A percentile compares a stretch with the other conserved stretches of the same genome.
phyloP scores from a whole-genome alignment of 2,329 filamentous ascomycete species.

The Botryotinia globosa region DNA sequence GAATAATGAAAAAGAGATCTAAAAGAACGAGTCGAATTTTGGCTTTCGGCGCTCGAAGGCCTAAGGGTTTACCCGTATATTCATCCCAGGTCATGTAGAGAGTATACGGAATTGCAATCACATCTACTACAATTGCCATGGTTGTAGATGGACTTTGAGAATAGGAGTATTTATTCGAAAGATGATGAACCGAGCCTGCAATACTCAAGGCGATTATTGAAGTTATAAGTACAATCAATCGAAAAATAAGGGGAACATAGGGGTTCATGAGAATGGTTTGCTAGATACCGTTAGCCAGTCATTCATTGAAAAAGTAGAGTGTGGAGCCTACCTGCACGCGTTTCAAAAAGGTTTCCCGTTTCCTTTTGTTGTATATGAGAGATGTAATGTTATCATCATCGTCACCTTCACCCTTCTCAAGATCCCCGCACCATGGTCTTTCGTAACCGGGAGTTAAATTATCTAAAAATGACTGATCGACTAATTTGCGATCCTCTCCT shows the following conservation, averaged over 20 bases:
- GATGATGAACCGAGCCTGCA: constrained; percentile 68
- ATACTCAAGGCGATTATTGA: constrained; percentile 79
- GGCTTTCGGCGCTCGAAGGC: constrained; percentile 75
- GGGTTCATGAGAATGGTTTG: constrained; percentile 43
- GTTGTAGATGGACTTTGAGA: constrained; percentile 72
- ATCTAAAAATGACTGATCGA: constrained; percentile 34
- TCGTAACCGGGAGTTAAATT: constrained; percentile 38
- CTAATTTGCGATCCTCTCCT: constrained; percentile 33
- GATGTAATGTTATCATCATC: constrained; percentile 35
- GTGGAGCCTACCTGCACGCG: constrained; percentile 33
- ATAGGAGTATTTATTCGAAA: constrained; percentile 41
- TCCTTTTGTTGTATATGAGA: constrained; percentile 35
- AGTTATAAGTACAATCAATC: constrained; percentile 77
- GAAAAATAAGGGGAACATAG: constrained; percentile 80
- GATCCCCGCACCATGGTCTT: constrained; percentile 39
- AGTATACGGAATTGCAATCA: constrained; percentile 84
- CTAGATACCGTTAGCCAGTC: constrained; percentile 26
- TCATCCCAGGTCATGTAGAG: constrained; percentile 95
- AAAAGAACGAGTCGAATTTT: constrained; percentile 89
- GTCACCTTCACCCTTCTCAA: constrained; percentile 29
- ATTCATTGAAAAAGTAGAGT: background rate
- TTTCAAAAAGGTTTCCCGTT: constrained; percentile 30
- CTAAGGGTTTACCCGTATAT: constrained; percentile 90
- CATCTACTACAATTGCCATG: constrained; percentile 87
- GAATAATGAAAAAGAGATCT: constrained; percentile 95